These are phyloP conservation scores for Penicillium sp. DNA, from an alignment of 2,329 filamentous ascomycete species.

Conservation along the genomic window DNA sequence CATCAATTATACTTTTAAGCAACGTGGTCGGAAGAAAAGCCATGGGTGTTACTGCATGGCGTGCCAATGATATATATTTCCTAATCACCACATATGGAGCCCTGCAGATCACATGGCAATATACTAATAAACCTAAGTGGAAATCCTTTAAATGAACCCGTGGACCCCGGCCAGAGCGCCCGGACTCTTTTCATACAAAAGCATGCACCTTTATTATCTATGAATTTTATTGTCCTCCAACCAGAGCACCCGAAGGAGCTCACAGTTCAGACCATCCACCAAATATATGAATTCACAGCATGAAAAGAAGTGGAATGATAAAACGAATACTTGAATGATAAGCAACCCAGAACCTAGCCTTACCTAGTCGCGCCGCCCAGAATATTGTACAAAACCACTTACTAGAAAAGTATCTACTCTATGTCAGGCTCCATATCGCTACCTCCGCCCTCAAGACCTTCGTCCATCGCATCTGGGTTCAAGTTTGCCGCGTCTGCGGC, in stretches of 20 bases:
- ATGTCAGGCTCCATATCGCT: constrained; percentile 41
- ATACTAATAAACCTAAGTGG: no score
- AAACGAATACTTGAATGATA: background rate
- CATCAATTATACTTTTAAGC: background rate
- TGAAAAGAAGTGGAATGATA: no score
- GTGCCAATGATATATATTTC: background rate
- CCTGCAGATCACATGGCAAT: no score
- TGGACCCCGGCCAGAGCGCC: no score
- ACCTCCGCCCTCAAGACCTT: constrained; percentile 35
- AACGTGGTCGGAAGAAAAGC: background rate
- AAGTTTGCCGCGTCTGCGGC: constrained; percentile 42
- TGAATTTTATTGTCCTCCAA: no score
- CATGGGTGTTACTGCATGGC: background rate
- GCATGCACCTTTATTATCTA: no score
- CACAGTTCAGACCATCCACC: no score
- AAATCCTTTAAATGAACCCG: no score
- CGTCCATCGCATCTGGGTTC: constrained; percentile 50
- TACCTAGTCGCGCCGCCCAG: constrained; percentile 9
- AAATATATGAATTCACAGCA: no score
- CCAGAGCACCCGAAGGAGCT: no score
- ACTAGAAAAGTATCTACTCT: constrained; percentile 5
- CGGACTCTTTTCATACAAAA: no score
- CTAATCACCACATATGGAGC: background rate
- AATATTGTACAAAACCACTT: constrained; percentile 17
- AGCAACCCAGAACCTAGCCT: background rate